Percentiles rank a stretch among this genome's conserved stretches.
Evolutionary conservation across 768 basidiomycete genomes (phyloP).

Genomic region (Clitopilus hobsonii): DNA sequence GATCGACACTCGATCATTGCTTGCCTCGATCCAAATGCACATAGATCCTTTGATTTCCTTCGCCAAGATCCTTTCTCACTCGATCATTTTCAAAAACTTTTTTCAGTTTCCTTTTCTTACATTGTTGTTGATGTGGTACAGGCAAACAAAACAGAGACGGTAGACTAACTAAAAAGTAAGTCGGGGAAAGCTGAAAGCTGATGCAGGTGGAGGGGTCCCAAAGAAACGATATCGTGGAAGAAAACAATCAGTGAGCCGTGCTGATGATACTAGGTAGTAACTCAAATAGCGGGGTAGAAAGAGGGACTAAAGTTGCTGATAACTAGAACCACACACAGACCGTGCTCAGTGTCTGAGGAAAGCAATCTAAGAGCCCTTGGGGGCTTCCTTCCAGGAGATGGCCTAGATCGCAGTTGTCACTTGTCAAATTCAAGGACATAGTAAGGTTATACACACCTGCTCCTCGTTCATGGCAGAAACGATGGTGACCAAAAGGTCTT

Average conservation of each 20-base stretch:
- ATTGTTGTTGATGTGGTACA: slow-evolving; percentile 18
- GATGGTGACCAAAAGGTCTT: slow-evolving; percentile 85
- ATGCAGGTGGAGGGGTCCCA: slow-evolving; percentile 13
- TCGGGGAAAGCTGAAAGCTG: slow-evolving; percentile 19
- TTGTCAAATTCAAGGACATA: slow-evolving; percentile 1
- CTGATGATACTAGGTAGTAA: not conserved
- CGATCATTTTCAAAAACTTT: slow-evolving; percentile 2
- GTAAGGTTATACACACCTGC: slow-evolving; percentile 39
- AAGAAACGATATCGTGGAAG: slow-evolving; percentile 8
- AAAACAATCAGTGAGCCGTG: slow-evolving; percentile 6
- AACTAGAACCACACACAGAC: slow-evolving; percentile 1
- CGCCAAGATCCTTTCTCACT: not conserved
- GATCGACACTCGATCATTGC: not conserved
- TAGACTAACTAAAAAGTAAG: slow-evolving; percentile 9
- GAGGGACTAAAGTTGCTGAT: not conserved
- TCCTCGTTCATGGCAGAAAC: slow-evolving; percentile 91
- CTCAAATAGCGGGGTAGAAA: not conserved
- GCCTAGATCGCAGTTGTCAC: slow-evolving; percentile 35
- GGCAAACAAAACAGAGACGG: slow-evolving; percentile 14
- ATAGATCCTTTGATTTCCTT: not conserved
- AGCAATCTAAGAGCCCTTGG: slow-evolving; percentile 44
- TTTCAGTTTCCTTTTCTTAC: slow-evolving; percentile 17
- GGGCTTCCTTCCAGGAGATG: slow-evolving; percentile 87
- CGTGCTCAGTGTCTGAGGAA: not conserved
- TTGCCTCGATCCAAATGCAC: not conserved